A percentile compares a stretch with the other conserved stretches of the same genome.
Evolutionary conservation across 2,329 filamentous ascomycete genomes (phyloP).

Genomic region (Mycosphaerelloides madeirae): DNA sequence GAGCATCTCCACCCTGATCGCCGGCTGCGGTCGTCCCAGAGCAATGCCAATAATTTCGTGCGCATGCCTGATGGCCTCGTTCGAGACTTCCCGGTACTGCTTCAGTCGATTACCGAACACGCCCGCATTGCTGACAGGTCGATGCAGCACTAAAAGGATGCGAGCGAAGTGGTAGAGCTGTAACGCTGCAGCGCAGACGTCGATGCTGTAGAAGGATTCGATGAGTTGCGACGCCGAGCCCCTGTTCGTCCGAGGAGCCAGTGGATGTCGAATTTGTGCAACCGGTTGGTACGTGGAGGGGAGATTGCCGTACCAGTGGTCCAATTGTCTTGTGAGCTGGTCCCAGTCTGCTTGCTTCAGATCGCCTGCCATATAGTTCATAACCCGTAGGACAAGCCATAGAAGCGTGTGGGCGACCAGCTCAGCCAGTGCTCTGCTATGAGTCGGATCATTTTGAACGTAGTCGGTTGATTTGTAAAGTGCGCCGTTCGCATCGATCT

Average conservation of each 20-base stretch:
- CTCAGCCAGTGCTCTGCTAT: slow-evolving; percentile 24
- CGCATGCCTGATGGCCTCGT: slow-evolving; percentile 53
- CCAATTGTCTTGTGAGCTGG: slow-evolving; percentile 53
- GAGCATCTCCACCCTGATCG: slow-evolving; percentile 54
- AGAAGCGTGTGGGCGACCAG: slow-evolving; percentile 59
- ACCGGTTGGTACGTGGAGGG: slow-evolving; percentile 58
- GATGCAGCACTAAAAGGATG: slow-evolving; percentile 55
- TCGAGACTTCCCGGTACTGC: slow-evolving; percentile 52
- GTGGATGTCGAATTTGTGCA: slow-evolving; percentile 36
- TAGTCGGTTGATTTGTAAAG: slow-evolving; percentile 41
- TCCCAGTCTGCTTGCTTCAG: slow-evolving; percentile 44
- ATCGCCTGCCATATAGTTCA: slow-evolving; percentile 58
- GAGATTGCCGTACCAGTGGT: slow-evolving; percentile 55
- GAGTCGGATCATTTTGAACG: slow-evolving; percentile 52
- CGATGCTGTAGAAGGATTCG: slow-evolving; percentile 60
- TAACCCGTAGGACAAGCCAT: slow-evolving; percentile 61
- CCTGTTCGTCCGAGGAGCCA: slow-evolving; percentile 9
- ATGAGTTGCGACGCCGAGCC: slow-evolving; percentile 24
- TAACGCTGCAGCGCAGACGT: slow-evolving; percentile 61
- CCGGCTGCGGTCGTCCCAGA: slow-evolving; percentile 51
- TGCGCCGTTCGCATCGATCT: slow-evolving; percentile 49
- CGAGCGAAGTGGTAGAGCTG: slow-evolving; percentile 62
- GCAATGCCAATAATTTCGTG: slow-evolving; percentile 59
- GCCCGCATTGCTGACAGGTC: slow-evolving; percentile 47
- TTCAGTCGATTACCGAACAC: slow-evolving; percentile 47